Base-by-base conservation (phyloP, 176 grass and related monocot species). In the Cocos nucifera region DNA sequence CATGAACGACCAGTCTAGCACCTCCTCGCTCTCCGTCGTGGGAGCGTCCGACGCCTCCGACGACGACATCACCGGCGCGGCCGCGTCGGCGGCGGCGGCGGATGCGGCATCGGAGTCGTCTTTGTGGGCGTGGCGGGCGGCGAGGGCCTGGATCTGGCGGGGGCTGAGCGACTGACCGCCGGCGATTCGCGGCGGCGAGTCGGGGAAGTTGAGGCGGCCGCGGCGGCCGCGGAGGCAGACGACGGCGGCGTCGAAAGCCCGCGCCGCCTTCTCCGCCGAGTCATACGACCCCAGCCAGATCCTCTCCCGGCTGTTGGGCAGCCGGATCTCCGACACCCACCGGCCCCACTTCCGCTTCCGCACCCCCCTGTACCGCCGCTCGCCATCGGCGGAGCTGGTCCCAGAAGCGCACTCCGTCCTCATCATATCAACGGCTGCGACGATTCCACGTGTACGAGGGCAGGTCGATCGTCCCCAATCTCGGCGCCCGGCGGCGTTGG, bases 211-310 rank as follows among this genome's bases (percentile, higher is more conserved):
- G 25, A 59, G 57, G 24, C 28, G 12, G 57, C 24, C 23, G 15
- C 57, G 57, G 25, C 57, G 57, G 57, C 57, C 57, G 17, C 57
- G 57, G 25, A 59, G 57, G 25, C 25, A 59, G 23, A 59, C 57
- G 57, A 24, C 23, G 25, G 57, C 57, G 3, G 57, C 57, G 25
- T 59, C 57, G 25, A 59, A 59, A 14, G 57, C 57, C 12, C 57
- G 57, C 8, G 57, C 57, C 16, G 57, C 57, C 57, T 59, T 59
- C 25, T 59, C 57, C 4, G 57, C 15, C 21, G 57, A 28, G 57
- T 59, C 57, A 17, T 59, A 59, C 15, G 57, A 59, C 22, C 57
- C 57, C 24, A 59, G 57, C 57, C 57, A 59, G 57, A 59, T 59
- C 12, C 57, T 23, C 24, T 59, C 23, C 24, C 57, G 25, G 57